A percentile compares a stretch with the other conserved stretches of the same genome.
These are phyloP conservation scores for Silene latifolia DNA, from an alignment of 148 eudicot genomes.

Conservation along the genomic window DNA sequence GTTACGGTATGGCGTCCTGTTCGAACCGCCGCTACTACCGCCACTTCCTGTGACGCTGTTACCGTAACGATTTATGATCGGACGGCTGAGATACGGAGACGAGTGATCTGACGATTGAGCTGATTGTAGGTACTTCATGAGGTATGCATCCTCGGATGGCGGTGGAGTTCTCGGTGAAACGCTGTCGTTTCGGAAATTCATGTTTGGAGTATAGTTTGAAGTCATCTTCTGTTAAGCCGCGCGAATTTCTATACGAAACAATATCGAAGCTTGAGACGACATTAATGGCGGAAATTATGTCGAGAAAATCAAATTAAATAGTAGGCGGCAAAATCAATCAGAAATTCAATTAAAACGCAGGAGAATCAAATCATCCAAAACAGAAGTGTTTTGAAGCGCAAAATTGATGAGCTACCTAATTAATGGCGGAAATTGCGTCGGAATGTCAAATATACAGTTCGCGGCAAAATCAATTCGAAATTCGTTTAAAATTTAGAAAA, in stretches of 20 bases:
- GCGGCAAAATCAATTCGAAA: no score
- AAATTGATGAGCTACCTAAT: no score
- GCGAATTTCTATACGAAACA: background rate
- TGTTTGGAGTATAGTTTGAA: slow-evolving; percentile 16
- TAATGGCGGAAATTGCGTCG: background rate
- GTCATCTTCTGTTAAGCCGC: background rate
- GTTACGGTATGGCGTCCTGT: slow-evolving; percentile 14
- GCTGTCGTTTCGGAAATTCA: slow-evolving; percentile 22
- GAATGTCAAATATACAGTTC: no score
- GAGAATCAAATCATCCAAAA: background rate
- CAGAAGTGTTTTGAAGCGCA: no score
- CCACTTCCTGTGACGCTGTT: slow-evolving; percentile 9
- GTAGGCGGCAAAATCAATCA: background rate
- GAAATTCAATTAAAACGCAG: background rate
- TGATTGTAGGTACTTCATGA: slow-evolving; percentile 34
- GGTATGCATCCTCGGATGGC: slow-evolving; percentile 17
- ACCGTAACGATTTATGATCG: slow-evolving; percentile 18
- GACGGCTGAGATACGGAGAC: slow-evolving; percentile 16
- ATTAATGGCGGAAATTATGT: background rate
- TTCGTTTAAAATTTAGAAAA: no score
- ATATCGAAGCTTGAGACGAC: background rate
- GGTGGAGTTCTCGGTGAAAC: slow-evolving; percentile 25
- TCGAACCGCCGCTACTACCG: slow-evolving; percentile 13
- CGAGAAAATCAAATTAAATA: background rate
- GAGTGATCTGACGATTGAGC: slow-evolving; percentile 20